A percentile compares a stretch with the other conserved stretches of the same genome.
Evolutionary conservation across 2,329 filamentous ascomycete species (phyloP).

Genomic region (Fusarium pseudocircinatum): DNA sequence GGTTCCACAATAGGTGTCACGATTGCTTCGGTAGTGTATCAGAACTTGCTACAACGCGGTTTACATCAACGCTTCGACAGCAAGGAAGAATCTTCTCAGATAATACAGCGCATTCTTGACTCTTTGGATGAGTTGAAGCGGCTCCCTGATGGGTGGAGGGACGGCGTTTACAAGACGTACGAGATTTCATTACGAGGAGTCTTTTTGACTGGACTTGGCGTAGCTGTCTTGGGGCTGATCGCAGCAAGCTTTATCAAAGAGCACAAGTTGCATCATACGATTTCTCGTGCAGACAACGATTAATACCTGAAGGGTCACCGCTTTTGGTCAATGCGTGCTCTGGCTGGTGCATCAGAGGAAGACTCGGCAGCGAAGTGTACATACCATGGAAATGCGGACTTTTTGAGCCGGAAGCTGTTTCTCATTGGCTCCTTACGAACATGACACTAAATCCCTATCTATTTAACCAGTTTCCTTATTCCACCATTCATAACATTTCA

Average conservation of each 20-base stretch:
- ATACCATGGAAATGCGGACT: background rate
- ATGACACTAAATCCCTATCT: background rate
- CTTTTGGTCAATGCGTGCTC: accelerated
- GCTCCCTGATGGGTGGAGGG: background rate
- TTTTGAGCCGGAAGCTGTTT: background rate
- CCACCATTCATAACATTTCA: background rate
- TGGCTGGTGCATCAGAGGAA: background rate
- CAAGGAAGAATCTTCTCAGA: background rate
- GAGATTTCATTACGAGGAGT: background rate
- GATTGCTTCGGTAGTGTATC: background rate
- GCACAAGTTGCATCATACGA: background rate
- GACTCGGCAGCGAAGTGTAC: accelerated
- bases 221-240: background rate
- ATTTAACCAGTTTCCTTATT: too few species aligned
- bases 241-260: background rate
- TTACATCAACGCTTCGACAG: background rate
- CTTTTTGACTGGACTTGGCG: background rate
- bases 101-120: background rate
- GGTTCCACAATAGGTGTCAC: background rate
- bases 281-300: background rate
- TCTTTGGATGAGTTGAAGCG: background rate
- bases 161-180: background rate
- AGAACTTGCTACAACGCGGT: background rate
- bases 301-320: background rate
- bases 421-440: accelerated